Conservation (phyloP, 2,329 filamentous ascomycete genomes). For the Aspergillus neoniger region DNA sequence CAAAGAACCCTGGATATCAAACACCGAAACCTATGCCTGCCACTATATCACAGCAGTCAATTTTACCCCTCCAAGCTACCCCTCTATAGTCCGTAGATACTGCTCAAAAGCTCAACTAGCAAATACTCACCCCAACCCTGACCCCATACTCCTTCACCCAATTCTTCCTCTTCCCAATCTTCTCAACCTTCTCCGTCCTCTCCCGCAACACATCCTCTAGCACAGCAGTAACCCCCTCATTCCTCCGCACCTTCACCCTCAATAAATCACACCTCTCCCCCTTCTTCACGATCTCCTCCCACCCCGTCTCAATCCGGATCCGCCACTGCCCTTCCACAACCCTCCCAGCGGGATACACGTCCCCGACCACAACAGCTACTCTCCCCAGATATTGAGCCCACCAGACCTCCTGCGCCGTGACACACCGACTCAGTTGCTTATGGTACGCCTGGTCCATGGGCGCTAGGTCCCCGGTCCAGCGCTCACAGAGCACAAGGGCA, state of each 20-base stretch:
- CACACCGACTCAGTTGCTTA: conserved; percentile 53
- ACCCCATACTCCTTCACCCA: conserved; percentile 52
- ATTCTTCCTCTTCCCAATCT: conserved; percentile 62
- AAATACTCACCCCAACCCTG: conserved; percentile 37
- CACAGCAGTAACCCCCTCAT: conserved; percentile 37
- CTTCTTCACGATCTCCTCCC: conserved; percentile 45
- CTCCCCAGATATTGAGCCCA: conserved; percentile 67
- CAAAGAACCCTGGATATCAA: no score
- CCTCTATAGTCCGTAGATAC: no score
- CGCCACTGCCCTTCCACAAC: conserved; percentile 30
- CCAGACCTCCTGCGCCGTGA: conserved; percentile 60
- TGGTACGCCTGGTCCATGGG: conserved; percentile 60
- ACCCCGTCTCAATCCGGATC: conserved; percentile 45
- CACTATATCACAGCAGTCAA: no score
- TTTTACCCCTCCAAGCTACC: no score
- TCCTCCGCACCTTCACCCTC: conserved; percentile 49
- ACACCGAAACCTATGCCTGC: no score
- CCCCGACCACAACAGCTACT: conserved; percentile 59
- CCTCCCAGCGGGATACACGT: conserved; percentile 63
- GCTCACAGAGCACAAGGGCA: conserved; percentile 69
- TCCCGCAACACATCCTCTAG: conserved; percentile 41
- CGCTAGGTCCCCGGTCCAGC: conserved; percentile 70
- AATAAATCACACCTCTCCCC: conserved; percentile 45
- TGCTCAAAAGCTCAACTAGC: neutral
- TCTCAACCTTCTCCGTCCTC: conserved; percentile 47